A percentile compares a stretch with the other conserved stretches of the same genome.
Conservation (phyloP, 306 rosid genomes). For the Leucaena leucocephala region DNA sequence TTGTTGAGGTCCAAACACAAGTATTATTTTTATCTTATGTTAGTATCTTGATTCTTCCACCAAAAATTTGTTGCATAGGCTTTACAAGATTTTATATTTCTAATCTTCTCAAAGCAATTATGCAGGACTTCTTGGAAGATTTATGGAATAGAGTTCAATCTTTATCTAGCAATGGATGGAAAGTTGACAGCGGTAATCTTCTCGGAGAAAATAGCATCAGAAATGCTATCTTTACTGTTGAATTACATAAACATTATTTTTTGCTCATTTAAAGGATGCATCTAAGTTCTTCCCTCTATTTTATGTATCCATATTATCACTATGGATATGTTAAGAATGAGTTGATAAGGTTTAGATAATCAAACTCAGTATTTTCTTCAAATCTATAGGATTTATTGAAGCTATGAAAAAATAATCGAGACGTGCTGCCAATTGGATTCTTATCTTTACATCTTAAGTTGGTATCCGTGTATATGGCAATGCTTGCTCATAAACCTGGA, state of each 20-base stretch:
- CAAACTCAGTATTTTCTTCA: not conserved
- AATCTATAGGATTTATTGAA: slow-evolving; percentile 1
- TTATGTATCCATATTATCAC: not conserved
- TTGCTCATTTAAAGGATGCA: not conserved
- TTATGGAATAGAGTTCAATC: slow-evolving; percentile 79
- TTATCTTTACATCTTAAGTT: not conserved
- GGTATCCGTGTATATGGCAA: slow-evolving; percentile 14
- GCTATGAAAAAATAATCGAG: not conserved
- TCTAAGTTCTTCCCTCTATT: not conserved
- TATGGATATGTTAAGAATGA: not conserved
- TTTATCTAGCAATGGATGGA: slow-evolving; percentile 81
- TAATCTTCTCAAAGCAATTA: slow-evolving; percentile 19
- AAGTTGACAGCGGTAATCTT: slow-evolving; percentile 91
- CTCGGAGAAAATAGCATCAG: slow-evolving; percentile 22
- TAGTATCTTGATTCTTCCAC: not conserved
- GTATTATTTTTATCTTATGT: not conserved
- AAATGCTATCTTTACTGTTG: slow-evolving; percentile 18
- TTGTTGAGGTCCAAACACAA: not conserved
- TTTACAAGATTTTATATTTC: slow-evolving; percentile 15
- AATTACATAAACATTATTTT: not conserved
- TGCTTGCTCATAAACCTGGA: not conserved
- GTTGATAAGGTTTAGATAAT: not conserved
- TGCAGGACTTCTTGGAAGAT: slow-evolving; percentile 96
- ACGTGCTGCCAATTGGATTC: not conserved
- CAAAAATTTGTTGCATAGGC: slow-evolving; percentile 22